These are phyloP conservation scores for Curvularia lunata DNA, from an alignment of 2,329 filamentous ascomycete genomes.

Conservation along the genomic window DNA sequence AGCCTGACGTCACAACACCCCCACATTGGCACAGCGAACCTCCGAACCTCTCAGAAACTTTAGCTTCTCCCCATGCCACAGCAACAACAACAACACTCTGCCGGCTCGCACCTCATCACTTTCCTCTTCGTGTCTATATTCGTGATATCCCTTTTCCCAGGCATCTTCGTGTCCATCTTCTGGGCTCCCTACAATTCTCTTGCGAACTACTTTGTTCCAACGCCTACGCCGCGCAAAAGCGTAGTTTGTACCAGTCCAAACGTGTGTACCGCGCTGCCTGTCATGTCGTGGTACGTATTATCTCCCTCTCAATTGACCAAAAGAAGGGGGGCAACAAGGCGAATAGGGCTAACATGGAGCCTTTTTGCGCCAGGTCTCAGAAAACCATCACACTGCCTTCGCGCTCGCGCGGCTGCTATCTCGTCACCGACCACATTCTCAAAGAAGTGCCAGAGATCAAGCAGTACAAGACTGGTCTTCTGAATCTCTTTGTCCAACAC, in stretches of 20 bases:
- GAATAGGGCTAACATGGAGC: not conserved
- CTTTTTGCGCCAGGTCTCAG: slow-evolving; percentile 60
- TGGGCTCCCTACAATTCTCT: slow-evolving; percentile 45
- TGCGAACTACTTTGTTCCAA: slow-evolving; percentile 35
- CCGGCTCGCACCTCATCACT: slow-evolving; percentile 47
- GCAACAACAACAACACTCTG: slow-evolving; percentile 21
- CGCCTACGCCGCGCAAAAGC: slow-evolving; percentile 25
- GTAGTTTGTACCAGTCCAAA: slow-evolving; percentile 37
- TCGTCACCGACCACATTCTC: slow-evolving; percentile 79
- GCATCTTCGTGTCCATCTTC: slow-evolving; percentile 52
- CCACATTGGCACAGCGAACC: slow-evolving; percentile 9
- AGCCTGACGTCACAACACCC: slow-evolving; percentile 14
- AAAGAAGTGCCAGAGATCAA: slow-evolving; percentile 78
- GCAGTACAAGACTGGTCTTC: slow-evolving; percentile 72
- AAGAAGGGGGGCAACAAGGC: not conserved
- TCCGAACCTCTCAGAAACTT: slow-evolving; percentile 15
- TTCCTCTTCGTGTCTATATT: slow-evolving; percentile 57
- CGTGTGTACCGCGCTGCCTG: slow-evolving; percentile 30
- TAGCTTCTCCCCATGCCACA: slow-evolving; percentile 25
- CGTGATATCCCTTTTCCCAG: slow-evolving; percentile 59
- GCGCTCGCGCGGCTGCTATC: slow-evolving; percentile 81
- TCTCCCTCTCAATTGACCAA: not conserved
- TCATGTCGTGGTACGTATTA: slow-evolving; percentile 44
- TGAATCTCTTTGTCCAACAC: slow-evolving; percentile 94
- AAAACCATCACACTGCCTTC: slow-evolving; percentile 82